Percentiles rank a stretch among this genome's conserved stretches.
Evolutionary conservation across 2,329 filamentous ascomycete genomes (phyloP).

Genomic region (Fusarium robinianum): DNA sequence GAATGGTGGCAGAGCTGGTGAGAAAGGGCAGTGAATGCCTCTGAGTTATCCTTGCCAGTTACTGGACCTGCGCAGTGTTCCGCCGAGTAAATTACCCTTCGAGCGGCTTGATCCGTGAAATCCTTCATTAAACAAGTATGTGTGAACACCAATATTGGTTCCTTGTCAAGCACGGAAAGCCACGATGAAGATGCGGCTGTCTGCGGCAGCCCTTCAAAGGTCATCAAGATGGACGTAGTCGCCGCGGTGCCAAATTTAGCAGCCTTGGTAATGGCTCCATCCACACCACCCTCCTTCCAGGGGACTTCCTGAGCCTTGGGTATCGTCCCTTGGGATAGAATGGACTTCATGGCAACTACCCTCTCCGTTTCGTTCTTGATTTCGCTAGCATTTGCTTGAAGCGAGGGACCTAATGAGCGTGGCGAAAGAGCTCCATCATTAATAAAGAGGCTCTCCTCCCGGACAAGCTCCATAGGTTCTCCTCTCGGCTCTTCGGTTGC

Average conservation of each 20-base stretch:
- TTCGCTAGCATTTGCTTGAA: too few relatives aligned
- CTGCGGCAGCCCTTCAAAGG: conserved; percentile 11
- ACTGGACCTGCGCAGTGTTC: conserved; percentile 32
- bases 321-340: too few relatives aligned
- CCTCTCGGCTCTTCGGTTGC: conserved; percentile 31
- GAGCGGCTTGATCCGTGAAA: conserved; percentile 31
- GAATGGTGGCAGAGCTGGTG: conserved; percentile 43
- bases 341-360: neutral
- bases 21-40: conserved; percentile 37
- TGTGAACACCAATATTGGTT: conserved; percentile 39
- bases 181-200: conserved; percentile 26
- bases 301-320: too few relatives aligned
- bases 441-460: conserved; percentile 34
- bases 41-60: conserved; percentile 11
- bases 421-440: conserved; percentile 3
- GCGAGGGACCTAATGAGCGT: too few relatives aligned
- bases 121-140: conserved; percentile 43
- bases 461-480: conserved; percentile 26
- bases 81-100: conserved; percentile 9
- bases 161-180: conserved; percentile 34
- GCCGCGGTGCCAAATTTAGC: conserved; percentile 25
- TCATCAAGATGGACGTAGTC: conserved; percentile 15
- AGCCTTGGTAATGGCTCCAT: conserved; percentile 12
- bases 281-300: too few relatives aligned
- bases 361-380: neutral